Evolutionary conservation across 129 eudicot genomes (phyloP).

Genomic region (Saposhnikovia divaricata): DNA sequence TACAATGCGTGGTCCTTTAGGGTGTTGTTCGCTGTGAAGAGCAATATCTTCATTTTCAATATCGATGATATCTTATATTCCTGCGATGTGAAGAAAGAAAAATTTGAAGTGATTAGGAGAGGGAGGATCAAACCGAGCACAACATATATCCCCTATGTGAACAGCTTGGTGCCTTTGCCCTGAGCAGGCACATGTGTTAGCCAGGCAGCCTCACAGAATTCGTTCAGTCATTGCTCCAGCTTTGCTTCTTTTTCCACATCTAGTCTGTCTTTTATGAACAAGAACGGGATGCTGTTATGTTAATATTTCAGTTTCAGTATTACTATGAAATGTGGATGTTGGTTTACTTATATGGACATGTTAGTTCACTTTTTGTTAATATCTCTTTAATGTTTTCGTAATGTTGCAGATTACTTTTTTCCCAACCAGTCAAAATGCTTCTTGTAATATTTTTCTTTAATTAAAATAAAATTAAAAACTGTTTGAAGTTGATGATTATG

Average conservation of each 20-base stretch:
- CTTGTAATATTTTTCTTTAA: too few species aligned
- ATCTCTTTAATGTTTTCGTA: not conserved
- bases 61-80: slow-evolving; percentile 11
- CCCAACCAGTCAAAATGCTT: not conserved
- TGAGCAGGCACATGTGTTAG: slow-evolving; percentile 35
- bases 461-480: not conserved
- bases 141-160: slow-evolving; percentile 43
- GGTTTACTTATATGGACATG: not conserved
- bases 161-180: slow-evolving; percentile 34
- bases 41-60: slow-evolving; percentile 21
- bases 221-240: not conserved
- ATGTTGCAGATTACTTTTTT: not conserved
- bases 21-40: slow-evolving; percentile 28
- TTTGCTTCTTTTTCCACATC: not conserved
- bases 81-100: slow-evolving; percentile 20
- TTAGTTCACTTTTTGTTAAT: not conserved
- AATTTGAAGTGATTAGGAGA: slow-evolving; percentile 11
- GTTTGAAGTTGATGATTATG: not conserved
- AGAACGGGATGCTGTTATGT: not conserved
- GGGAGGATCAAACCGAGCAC: not conserved
- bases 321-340: not conserved
- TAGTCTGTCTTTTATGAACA: not conserved
- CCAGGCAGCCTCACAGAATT: not conserved
- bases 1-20: not conserved
- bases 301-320: not conserved